Base-by-base conservation (phyloP, 108 stramenopile species). In the Halocafeteria seosinensis region DNA sequence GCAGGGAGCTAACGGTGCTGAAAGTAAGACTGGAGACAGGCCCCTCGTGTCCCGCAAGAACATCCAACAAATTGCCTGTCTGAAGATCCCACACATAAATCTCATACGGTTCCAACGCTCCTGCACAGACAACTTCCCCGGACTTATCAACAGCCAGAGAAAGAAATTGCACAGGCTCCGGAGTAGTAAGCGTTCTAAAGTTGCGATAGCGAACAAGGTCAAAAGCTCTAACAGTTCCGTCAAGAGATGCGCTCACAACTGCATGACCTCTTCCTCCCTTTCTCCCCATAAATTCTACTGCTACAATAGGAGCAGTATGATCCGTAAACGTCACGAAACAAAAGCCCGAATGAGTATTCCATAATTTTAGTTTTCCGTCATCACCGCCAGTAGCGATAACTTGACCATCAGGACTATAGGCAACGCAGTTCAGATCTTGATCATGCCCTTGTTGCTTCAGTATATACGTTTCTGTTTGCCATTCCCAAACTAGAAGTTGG, bases 361-460 rank as follows among this genome's bases (percentile, higher is more conserved):
- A 99, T 32, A 99, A 76, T 73, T 99, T 99, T 32, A 99, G 75
- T 62, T 90, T 90, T 5, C 86, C 87, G 81, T 98, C 97, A 69
- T 94, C 94, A 23, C 92, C 92, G 8, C 97, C 97, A 28, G 93
- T 93, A 63, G 88, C 91, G 37, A 93, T 72, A 29, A 89, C 76
- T 37, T 89, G 74, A 0, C 92, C 92, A 66, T 94, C 91, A 0
- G 89, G 88, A 9, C 87, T 87, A 69, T 89, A 99, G 3, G 90
- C 90, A 75, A 92, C 77, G 64, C 81, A 81, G 53, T 84, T 78
- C 81, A 94, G 85, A 8, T 88, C 92, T 68, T 94, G 87, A 6
- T 85, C 81, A 77, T 99, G 97, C 21, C 97, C 97, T 35, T 90
- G 86, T 71, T 99, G 97, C 69, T 95, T 99, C n/a, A 99, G 72